A percentile compares a stretch with the other conserved stretches of the same genome.
phyloP scores from a whole-genome alignment of 768 basidiomycete species.

The Cantharellus cinnabarinus region DNA sequence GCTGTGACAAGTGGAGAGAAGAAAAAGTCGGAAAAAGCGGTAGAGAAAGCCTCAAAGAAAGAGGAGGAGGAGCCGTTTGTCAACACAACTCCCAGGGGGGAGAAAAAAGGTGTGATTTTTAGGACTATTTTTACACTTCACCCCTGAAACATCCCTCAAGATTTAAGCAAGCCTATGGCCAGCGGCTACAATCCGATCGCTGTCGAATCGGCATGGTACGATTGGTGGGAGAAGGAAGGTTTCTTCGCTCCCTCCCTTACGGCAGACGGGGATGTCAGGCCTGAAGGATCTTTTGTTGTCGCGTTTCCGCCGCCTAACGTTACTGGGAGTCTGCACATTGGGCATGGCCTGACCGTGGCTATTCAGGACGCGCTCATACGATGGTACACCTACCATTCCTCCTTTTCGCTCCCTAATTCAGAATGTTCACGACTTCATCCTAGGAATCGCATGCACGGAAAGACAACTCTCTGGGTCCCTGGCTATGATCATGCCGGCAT shows the following conservation, averaged over 20 bases:
- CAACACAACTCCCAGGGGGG: slow-evolving; percentile 71
- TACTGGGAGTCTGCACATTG: slow-evolving; percentile 87
- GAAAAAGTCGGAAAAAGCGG: slow-evolving; percentile 45
- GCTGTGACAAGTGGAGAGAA: slow-evolving; percentile 24
- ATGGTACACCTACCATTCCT: slow-evolving; percentile 35
- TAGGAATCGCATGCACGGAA: slow-evolving; percentile 93
- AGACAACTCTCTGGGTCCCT: slow-evolving; percentile 72
- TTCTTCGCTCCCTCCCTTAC: slow-evolving; percentile 66
- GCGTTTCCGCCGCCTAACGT: slow-evolving; percentile 92
- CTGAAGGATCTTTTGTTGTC: slow-evolving; percentile 60
- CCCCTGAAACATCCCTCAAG: slow-evolving; percentile 20
- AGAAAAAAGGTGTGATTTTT: slow-evolving; percentile 65
- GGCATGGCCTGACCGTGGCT: slow-evolving; percentile 79
- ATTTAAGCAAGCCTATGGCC: slow-evolving; percentile 72
- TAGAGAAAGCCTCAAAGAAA: slow-evolving; percentile 44
- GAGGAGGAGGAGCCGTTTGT: slow-evolving; percentile 58
- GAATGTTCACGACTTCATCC: neutral
- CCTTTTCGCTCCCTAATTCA: no score
- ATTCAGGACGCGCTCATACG: slow-evolving; percentile 79
- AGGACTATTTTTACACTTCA: neutral
- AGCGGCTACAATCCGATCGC: slow-evolving; percentile 89
- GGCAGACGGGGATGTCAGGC: slow-evolving; percentile 34
- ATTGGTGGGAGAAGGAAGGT: slow-evolving; percentile 87
- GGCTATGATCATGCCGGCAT: slow-evolving; percentile 99
- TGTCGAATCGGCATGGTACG: slow-evolving; percentile 91